phyloP scores from a whole-genome alignment of 768 basidiomycete genomes.

The Lactarius deliciosus region DNA sequence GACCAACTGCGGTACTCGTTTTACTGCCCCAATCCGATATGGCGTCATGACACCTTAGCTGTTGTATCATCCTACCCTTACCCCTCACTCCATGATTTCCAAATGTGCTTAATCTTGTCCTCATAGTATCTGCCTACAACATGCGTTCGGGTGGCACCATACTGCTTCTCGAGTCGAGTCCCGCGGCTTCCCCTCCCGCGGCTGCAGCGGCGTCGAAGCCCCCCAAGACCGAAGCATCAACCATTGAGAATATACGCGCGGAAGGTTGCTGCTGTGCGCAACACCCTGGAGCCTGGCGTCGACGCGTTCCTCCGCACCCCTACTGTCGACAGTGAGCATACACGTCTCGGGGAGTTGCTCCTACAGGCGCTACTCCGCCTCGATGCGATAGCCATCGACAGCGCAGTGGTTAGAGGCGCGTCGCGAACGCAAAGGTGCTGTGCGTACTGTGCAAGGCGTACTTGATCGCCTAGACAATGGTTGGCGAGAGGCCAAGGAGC shows the following conservation, averaged over 20 bases:
- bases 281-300: slow-evolving; percentile 55
- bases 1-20: slow-evolving; percentile 3
- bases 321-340: slow-evolving; percentile 41
- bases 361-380: slow-evolving; percentile 85
- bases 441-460: slow-evolving; percentile 79
- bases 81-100: slow-evolving; percentile 27
- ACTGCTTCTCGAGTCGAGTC: slow-evolving; percentile 51
- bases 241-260: slow-evolving; percentile 53
- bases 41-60: slow-evolving; percentile 13
- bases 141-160: slow-evolving; percentile 69
- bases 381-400: slow-evolving; percentile 75
- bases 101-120: slow-evolving; percentile 24
- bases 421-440: slow-evolving; percentile 79
- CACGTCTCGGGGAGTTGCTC: slow-evolving; percentile 74
- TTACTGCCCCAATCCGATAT: slow-evolving; percentile 14
- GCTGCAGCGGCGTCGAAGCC: slow-evolving; percentile 33
- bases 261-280: slow-evolving; percentile 56
- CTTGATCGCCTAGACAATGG: slow-evolving; percentile 77
- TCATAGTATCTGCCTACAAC: slow-evolving; percentile 69
- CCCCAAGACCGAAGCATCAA: slow-evolving; percentile 48
- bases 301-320: slow-evolving; percentile 45
- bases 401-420: slow-evolving; percentile 78
- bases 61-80: slow-evolving; percentile 7
- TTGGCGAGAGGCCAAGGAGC: slow-evolving; percentile 43
- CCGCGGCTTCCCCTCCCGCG: slow-evolving; percentile 33